Base-by-base conservation (phyloP, 805 yeast genomes). In the Cyberlindnera misumaiensis region DNA sequence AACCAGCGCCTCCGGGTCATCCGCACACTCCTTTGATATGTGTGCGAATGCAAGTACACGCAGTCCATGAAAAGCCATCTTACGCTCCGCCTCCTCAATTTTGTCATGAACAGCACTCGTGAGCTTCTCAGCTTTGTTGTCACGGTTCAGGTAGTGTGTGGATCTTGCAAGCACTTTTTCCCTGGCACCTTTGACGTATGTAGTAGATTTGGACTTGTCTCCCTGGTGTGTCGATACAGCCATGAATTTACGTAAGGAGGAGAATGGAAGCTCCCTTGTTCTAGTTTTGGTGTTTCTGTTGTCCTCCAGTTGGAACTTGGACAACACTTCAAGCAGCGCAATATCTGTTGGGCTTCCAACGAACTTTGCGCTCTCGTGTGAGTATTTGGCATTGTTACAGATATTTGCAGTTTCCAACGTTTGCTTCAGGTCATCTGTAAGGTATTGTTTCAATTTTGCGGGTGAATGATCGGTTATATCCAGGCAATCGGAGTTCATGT, bases 291-390 rank as follows among this genome's bases (percentile, higher is more conserved):
- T 67, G 22, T 67, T 65, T 59, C 98, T 78, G 9, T 61, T 53
- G 58, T 93, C 97, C 6, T 74, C 77, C 35, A 86, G 55, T 3
- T 81, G 84, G 60, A 88, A 87, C 41, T 73, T 74, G 5, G 75
- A 65, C 40, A 88, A 65, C 26, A 77, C 75, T 59, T 86, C 96
- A 40, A 88, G 67, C 31, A 93, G 67, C 0, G 98, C 97, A 49
- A 89, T 78, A 63, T 93, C 98, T 11, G 96, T 87, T 29, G 98
- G 95, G 60, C 90, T 93, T 20, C 98, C 98, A 34, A 84, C 75
- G 53, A 64, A 82, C 54, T 75, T 79, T 42, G 75, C 83, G 54
- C 72, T 75, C 51, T 83, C 94, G 31, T 62, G 63, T 0, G 89
- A 81, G 48, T 64, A 83, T 44, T 75, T 71, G 11, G 88, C 75